phyloP scores from a whole-genome alignment of 768 basidiomycete genomes.

The Termitomyces bulborhizus region DNA sequence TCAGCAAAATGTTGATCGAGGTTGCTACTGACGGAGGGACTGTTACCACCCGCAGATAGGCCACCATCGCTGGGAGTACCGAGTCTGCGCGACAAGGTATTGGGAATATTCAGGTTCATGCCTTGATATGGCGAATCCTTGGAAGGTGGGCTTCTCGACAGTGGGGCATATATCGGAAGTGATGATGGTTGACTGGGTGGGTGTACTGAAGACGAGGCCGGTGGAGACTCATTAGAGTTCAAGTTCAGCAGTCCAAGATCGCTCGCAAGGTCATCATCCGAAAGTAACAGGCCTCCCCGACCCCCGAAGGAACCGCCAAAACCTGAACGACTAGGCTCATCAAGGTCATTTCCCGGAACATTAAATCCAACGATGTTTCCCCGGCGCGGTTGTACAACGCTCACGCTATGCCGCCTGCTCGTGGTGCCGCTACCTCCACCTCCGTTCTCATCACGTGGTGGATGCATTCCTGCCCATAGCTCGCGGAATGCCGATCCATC shows the following conservation, averaged over 20 bases:
- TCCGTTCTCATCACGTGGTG: conserved; percentile 57
- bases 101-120: conserved; percentile 58
- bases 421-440: conserved; percentile 72
- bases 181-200: conserved; percentile 69
- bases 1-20: conserved; percentile 43
- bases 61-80: conserved; percentile 63
- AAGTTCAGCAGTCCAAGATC: conserved; percentile 62
- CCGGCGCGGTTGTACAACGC: conserved; percentile 70
- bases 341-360: conserved; percentile 42
- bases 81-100: conserved; percentile 39
- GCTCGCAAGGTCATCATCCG: conserved; percentile 76
- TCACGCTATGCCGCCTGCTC: conserved; percentile 77
- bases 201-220: conserved; percentile 36
- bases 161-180: conserved; percentile 68
- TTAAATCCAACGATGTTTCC: conserved; percentile 65
- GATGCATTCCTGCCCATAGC: conserved; percentile 68
- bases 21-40: conserved; percentile 37
- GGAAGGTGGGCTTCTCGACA: conserved; percentile 56
- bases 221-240: conserved; percentile 32
- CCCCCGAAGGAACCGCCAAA: conserved; percentile 28
- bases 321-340: conserved; percentile 27
- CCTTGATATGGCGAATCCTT: conserved; percentile 51
- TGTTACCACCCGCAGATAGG: conserved; percentile 40
- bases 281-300: conserved; percentile 59
- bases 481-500: conserved; percentile 69